Base-by-base conservation (phyloP, 441 rosid species). In the Raphanus hybrid region DNA sequence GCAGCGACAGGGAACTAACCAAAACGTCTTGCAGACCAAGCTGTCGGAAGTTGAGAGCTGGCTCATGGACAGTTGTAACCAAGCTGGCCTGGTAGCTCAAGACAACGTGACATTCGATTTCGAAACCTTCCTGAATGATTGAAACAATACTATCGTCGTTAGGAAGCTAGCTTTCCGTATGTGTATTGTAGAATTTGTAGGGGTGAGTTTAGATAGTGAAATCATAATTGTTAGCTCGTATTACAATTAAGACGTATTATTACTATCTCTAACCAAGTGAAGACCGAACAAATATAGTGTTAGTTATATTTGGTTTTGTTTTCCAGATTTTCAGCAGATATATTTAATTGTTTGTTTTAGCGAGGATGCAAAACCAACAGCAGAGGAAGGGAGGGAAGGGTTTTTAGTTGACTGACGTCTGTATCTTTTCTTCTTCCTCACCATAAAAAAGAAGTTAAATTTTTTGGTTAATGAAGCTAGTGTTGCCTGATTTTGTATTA, bases 61-160 rank as follows among this genome's bases (percentile, higher is more conserved):
- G 86, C 81, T 85, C 61, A 65, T 78, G 11, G 90, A 86, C 37
- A 75, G 64, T 60, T 78, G 81, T 26, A 71, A 48, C 52, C 73
- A 67, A 43, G 59, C 82, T 12, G 67, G 59, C 12, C 78, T 78
- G 4, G 14, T 67, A 26, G 39, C 63, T 4, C 34, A 83, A 67
- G 96, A 91, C 75, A 50, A 81, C 63, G 86, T 26, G 16, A 85
- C 72, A 8, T 88, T 88, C 0, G 94, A 90, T 82, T 86, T 85
- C 61, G 97, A 87, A 67, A 72, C 81, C 55, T 81, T 87, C 74
- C 84, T 86, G 86, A 82, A 86, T 80, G 81, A 85, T 69, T 73
- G 80, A 77, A 82, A 87, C 39, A 35, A 35, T 5, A 35, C 39
- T 76, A 5, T 45, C 52, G 1, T 71, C 23, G 11, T 8, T 43